Evolutionary conservation across 805 yeast genomes (phyloP).

Genomic region (Wickerhamiella azymoides): DNA sequence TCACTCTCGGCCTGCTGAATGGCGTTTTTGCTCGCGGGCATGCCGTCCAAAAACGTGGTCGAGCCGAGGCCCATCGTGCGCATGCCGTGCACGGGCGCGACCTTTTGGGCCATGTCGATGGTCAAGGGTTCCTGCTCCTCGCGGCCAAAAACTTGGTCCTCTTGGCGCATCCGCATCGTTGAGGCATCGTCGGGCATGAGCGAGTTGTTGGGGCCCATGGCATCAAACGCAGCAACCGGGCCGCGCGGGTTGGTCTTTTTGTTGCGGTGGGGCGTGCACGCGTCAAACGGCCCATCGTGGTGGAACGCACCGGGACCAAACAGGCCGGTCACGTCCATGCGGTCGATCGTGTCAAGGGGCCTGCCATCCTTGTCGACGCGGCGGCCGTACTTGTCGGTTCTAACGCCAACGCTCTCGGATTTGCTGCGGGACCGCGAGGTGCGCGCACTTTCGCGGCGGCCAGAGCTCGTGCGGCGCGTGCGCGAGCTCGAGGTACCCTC

Average conservation of each 20-base stretch:
- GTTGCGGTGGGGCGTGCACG: conserved; percentile 93
- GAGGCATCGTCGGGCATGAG: conserved; percentile 42
- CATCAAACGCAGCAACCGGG: conserved; percentile 92
- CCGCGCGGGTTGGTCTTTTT: conserved; percentile 47
- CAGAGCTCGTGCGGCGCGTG: no score
- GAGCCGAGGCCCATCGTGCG: conserved; percentile 82
- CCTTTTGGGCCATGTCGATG: conserved; percentile 57
- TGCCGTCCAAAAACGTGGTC: conserved; percentile 87
- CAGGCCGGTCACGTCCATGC: conserved; percentile 87
- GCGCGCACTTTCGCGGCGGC: neutral
- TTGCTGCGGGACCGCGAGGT: conserved; percentile 14
- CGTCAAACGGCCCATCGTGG: conserved; percentile 98
- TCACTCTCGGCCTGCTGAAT: conserved; percentile 23
- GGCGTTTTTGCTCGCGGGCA: conserved; percentile 64
- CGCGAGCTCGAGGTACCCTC: neutral
- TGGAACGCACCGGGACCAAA: conserved; percentile 91
- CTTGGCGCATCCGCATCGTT: conserved; percentile 28
- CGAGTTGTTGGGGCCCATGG: conserved; percentile 84
- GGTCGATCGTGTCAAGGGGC: conserved; percentile 86
- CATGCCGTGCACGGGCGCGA: conserved; percentile 70
- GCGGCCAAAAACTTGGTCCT: conserved; percentile 67
- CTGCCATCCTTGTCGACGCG: conserved; percentile 30
- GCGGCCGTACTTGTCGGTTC: conserved; percentile 4
- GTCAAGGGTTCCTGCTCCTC: conserved; percentile 21
- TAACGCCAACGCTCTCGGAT: conserved; percentile 11